Evolutionary conservation across 805 yeast species (phyloP), one percentile per base, ranked within the genome.

Genomic region (Wickerhamiella alocasiicola): DNA sequence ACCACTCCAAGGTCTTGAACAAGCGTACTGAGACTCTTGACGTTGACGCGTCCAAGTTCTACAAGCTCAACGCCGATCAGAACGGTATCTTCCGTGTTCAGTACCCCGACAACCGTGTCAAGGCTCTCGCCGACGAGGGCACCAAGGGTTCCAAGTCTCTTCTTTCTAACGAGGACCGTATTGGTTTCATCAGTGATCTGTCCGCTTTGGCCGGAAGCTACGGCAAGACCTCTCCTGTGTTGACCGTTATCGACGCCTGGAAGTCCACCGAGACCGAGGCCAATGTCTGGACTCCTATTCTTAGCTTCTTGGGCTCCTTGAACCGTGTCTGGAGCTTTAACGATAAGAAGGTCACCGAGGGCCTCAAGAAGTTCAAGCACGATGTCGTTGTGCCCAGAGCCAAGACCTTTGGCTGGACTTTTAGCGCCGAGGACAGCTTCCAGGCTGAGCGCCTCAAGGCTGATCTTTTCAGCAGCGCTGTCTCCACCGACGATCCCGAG

Each of bases 391-490:
- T 68, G 31, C 64, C 66, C 21, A 76, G 75, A 57, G 64, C 74
- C 39, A 61, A 67, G 36, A 55, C 66, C 39, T 54, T 78, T 19
- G 94, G 93, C 32, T 77, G 81, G 78, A 67, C 66, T 30, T 77
- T 82, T 56, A 50, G 64, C 15, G 67, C 63, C 9, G 83, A 74
- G 49, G 66, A 77, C 9, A 76, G 71, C 51, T 51, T 57, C 17
- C 57, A 60, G 32, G 70, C 73, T 35, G 79, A 78, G 57, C 74
- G 77, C 57, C 68, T 83, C 59, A 81, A 80, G 63, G 65, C 78
- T 5, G 60, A 70, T 21, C 65, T 83, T 56, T 61, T 62, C 42
- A 45, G 46, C n/a, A 48, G 53, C 17, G 62, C 66, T 3, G 59
- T 57, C 21, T 41, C 47, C 15, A 53, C 53, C 21, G 63, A 50